Base-by-base conservation (phyloP, 108 stramenopile species). In the Pelagomonas calceolata region DNA sequence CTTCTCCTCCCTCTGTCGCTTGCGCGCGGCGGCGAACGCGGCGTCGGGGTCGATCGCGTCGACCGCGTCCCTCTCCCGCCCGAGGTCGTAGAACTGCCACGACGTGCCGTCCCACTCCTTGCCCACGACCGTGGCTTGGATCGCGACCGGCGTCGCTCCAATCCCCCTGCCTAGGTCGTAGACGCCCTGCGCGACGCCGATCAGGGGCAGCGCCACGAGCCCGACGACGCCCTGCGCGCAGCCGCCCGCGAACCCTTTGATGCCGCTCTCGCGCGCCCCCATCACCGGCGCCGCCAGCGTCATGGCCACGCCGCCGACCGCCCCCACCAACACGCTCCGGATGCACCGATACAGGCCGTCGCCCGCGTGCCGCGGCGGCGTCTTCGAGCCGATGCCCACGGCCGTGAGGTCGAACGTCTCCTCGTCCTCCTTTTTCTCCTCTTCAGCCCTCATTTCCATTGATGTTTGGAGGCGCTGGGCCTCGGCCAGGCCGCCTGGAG, bases 71-170 rank as follows among this genome's bases (percentile, higher is more conserved):
- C 64, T 66, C 39, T 91, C 91, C n/a, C 84, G 80, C 46, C 88
- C 85, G 34, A 92, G 66, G 72, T 77, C 73, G 77, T 91, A 91
- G 75, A 72, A 81, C 30, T 73, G 77, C 92, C 92, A 93, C 46
- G 82, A 84, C 30, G 86, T 78, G 34, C 87, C 77, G 73, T 93
- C 85, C 92, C 92, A 93, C 64, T 87, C 72, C 90, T 90, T 91
- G 21, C 92, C 92, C 37, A 85, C 78, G 45, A 74, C 75, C 21
- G 85, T 70, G 17, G 77, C 76, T 71, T 75, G 77, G 34, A 89
- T 75, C 0, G 90, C 88, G 80, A 89, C 90, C 0, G 78, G 87
- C 31, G 84, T 85, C 66, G 91, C 91, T 65, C 71, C 88, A 21
- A 91, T 80, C 32, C 92, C 92, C 33, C 90, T 71, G 9, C 70